Conservation (phyloP, 2,329 filamentous ascomycete genomes). For the Chaetomiaceae sp. region DNA sequence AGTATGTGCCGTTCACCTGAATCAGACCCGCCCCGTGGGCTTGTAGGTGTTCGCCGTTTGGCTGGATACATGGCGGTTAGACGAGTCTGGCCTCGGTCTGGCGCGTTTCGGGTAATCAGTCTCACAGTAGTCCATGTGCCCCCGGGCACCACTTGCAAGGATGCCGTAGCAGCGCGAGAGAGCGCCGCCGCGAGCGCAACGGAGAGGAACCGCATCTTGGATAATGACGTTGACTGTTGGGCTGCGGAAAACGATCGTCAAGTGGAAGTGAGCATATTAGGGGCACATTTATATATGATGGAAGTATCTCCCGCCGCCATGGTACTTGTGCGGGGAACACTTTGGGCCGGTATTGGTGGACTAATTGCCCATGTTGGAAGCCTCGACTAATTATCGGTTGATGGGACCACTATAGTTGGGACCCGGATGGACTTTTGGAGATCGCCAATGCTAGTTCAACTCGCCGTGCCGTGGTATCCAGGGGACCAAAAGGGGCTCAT, state of each 20-base stretch:
- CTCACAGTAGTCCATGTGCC: conserved; percentile 45
- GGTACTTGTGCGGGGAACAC: not conserved
- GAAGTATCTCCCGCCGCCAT: not conserved
- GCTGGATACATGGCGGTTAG: conserved; percentile 25
- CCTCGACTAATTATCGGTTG: not conserved
- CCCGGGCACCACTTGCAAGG: conserved; percentile 40
- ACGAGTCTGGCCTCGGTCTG: too few species aligned
- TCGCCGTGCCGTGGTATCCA: too few species aligned
- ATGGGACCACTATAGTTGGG: not conserved
- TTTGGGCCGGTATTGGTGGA: not conserved
- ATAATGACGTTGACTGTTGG: not conserved
- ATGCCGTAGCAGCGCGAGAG: conserved; percentile 23
- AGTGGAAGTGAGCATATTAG: not conserved
- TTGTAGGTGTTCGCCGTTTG: conserved; percentile 55
- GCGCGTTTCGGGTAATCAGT: not conserved
- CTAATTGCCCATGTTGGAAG: not conserved
- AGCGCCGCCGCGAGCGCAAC: conserved; percentile 14
- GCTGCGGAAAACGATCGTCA: not conserved
- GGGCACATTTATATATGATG: not conserved
- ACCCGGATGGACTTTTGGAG: not conserved
- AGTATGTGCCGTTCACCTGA: conserved; percentile 53
- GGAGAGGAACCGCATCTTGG: conserved; percentile 18
- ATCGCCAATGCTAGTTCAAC: too few species aligned
- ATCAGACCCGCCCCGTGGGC: conserved; percentile 63
- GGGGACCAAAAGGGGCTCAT: too few species aligned